These are phyloP conservation scores for Pseudotulostoma volvatum DNA, from an alignment of 495 filamentous ascomycete species.

Conservation along the genomic window DNA sequence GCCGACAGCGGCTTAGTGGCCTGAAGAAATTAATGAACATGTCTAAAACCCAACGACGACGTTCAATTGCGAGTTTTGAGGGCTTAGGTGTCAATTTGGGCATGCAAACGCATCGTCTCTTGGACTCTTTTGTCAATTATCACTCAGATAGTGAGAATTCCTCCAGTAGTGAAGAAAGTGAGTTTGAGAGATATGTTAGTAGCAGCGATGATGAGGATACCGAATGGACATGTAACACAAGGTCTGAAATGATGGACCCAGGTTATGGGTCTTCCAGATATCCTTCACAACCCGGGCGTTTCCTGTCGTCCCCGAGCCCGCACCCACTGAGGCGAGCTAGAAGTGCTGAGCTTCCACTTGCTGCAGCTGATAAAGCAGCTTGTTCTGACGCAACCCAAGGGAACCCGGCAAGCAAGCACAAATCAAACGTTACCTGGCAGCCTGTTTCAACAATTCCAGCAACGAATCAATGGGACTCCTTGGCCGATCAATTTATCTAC, in stretches of 20 bases:
- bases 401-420: too few species aligned
- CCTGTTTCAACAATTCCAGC: too few species aligned
- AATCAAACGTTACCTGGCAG: too few species aligned
- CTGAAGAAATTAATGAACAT: slow-evolving; percentile 33
- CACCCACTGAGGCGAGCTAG: slow-evolving; percentile 7
- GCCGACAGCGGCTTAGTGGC: slow-evolving; percentile 28
- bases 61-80: slow-evolving; percentile 47
- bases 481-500: too few species aligned
- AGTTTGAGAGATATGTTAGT: slow-evolving; percentile 24
- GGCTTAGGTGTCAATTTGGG: slow-evolving; percentile 49
- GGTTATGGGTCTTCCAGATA: slow-evolving; percentile 3
- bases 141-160: slow-evolving; percentile 33
- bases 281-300: not conserved
- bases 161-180: slow-evolving; percentile 26
- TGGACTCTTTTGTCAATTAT: slow-evolving; percentile 43
- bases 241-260: too few species aligned
- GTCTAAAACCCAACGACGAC: slow-evolving; percentile 37
- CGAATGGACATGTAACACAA: too few species aligned
- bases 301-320: slow-evolving; percentile 1
- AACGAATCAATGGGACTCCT: too few species aligned
- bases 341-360: slow-evolving; percentile 8
- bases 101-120: slow-evolving; percentile 61
- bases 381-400: not conserved
- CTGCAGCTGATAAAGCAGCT: slow-evolving; percentile 2
- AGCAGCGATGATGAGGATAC: slow-evolving; percentile 25